Evolutionary conservation across 2,329 filamentous ascomycete species (phyloP), one percentile per base, ranked within the genome.

Genomic region (Purpureocillium lavendulum): DNA sequence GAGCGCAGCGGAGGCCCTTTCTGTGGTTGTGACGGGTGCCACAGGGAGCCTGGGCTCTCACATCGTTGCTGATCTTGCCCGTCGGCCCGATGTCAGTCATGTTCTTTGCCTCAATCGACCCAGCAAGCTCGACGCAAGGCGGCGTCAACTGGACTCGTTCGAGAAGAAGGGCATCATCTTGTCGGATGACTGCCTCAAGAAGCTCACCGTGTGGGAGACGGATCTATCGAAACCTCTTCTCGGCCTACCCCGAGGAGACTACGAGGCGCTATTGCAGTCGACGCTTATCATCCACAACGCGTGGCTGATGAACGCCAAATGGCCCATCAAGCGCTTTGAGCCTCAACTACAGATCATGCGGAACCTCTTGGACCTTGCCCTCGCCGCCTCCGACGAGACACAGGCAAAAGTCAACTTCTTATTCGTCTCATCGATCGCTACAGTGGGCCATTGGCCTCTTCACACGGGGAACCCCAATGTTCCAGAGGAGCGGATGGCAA

Each of bases 261-360:
- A 75, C 45, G 34, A 51, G 3, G 16, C 36, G 0, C 57, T 76
- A 1, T 48, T 55, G 0, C 12, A 38, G 3, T 66, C 65, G 7
- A 75, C 71, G 0, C 65, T 73, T 42, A 63, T 77, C 33, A 40
- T 71, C 17, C 70, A 74, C 49, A 71, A 67, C 37, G 70, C 69
- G 0, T 75, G 69, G 70, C 64, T 64, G 1, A 73, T 74, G 69
- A 67, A 57, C 40, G 30, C 33, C 8, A 40, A 31, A 21, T 35
- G 37, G 37, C 41, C 41, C 3, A 50, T 49, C 10, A 69, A 56
- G 36, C 56, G 66, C 4, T 70, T 68, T 40, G 62, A 66, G 39
- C 21, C 58, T 0, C 67, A 73, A 45, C 60, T 74, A 36, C 49
- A 60, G 9, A 55, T 60, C 13, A 61, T 76, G 58, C 55, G 59